These are phyloP conservation scores for Phlyctochytrium bullatum DNA, from an alignment of 192 early-diverging fungal genomes.

Conservation along the genomic window DNA sequence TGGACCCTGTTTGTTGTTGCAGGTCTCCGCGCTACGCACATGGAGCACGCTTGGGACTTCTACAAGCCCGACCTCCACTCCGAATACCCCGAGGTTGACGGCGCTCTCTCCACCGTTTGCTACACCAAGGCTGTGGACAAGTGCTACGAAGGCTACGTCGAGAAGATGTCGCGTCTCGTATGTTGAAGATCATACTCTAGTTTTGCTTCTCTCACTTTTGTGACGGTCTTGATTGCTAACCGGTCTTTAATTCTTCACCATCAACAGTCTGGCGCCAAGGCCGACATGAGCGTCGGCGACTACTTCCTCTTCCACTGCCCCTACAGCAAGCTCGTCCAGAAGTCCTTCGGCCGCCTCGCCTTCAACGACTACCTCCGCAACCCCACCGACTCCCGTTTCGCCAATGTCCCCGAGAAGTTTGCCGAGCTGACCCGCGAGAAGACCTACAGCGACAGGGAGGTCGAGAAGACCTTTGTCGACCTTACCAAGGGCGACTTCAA, in stretches of 20 bases:
- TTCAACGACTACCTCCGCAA: conserved; percentile 91
- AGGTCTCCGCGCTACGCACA: conserved; percentile 84
- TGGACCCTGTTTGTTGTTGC: background rate
- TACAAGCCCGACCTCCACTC: conserved; percentile 98
- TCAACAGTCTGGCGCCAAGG: conserved; percentile 29
- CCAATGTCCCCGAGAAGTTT: conserved; percentile 53
- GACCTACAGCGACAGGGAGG: conserved; percentile 80
- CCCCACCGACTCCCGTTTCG: conserved; percentile 52
- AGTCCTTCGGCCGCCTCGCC: conserved; percentile 85
- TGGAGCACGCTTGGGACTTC: conserved; percentile 98
- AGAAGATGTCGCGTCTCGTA: conserved; percentile 50
- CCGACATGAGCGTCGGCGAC: conserved; percentile 65
- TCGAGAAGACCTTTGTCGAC: conserved; percentile 89
- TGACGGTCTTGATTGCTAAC: conserved; percentile 13
- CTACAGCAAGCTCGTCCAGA: conserved; percentile 96
- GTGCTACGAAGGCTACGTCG: conserved; percentile 81
- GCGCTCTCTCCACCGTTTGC: conserved; percentile 87
- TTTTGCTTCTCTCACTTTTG: background rate
- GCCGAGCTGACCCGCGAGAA: conserved; percentile 59
- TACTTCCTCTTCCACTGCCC: conserved; percentile 94
- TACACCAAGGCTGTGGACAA: conserved; percentile 89
- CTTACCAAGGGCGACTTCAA: conserved; percentile 73
- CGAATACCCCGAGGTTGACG: conserved; percentile 98
- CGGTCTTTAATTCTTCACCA: too few species aligned
- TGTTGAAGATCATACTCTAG: too few species aligned